These are phyloP conservation scores for Venturia effusa DNA, from an alignment of 2,329 filamentous ascomycete genomes.

Conservation along the genomic window DNA sequence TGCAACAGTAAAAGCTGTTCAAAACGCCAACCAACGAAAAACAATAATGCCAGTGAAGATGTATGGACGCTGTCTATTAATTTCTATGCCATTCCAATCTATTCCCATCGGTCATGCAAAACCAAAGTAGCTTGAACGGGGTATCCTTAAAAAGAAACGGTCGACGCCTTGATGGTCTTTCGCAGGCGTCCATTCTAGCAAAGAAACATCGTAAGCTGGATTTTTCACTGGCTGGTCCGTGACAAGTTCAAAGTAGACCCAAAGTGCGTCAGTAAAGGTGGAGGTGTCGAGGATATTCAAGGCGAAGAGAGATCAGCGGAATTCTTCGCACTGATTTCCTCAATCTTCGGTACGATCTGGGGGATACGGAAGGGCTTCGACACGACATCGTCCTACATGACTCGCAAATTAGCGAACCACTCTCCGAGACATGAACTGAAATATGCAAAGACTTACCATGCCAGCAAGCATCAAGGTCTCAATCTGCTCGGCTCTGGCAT, in stretches of 20 bases:
- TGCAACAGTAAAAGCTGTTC: not conserved
- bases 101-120: not conserved
- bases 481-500: slow-evolving; percentile 30
- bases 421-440: not conserved
- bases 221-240: too few relatives aligned
- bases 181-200: not conserved
- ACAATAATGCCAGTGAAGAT: not conserved
- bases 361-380: slow-evolving; percentile 40
- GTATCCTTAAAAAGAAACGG: not conserved
- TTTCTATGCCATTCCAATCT: not conserved
- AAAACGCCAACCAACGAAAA: not conserved
- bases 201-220: not conserved
- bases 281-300: not conserved
- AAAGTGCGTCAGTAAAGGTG: not conserved
- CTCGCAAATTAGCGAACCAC: not conserved
- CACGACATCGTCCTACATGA: slow-evolving; percentile 36
- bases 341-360: slow-evolving; percentile 40
- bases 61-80: not conserved
- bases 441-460: slow-evolving; percentile 19
- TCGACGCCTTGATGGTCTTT: not conserved
- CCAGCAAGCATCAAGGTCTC: slow-evolving; percentile 26
- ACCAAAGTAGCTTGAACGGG: not conserved
- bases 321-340: slow-evolving; percentile 26
- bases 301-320: not conserved
- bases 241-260: not conserved